Evolutionary conservation across 805 yeast genomes (phyloP).

Genomic region (Pichia thaimueangensis): DNA sequence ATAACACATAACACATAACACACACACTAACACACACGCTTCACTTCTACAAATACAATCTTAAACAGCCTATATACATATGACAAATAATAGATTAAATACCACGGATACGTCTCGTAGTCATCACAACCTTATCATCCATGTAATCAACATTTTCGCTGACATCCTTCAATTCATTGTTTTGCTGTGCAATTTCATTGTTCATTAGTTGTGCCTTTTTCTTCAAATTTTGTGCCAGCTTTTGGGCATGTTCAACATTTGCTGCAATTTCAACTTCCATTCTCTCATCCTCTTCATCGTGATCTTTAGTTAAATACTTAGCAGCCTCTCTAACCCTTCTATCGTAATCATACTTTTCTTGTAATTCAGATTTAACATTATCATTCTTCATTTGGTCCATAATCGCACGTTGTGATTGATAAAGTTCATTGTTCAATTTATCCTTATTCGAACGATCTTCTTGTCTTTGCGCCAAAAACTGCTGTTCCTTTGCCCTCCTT

Average conservation of each 20-base stretch:
- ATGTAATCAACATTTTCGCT: constrained; percentile 80
- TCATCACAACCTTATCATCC: constrained; percentile 60
- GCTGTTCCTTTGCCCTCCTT: constrained; percentile 65
- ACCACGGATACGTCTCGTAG: constrained; percentile 30
- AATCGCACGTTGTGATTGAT: constrained; percentile 24
- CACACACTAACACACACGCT: no score
- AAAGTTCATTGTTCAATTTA: constrained; percentile 21
- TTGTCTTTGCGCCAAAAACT: constrained; percentile 45
- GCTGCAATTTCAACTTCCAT: constrained; percentile 82
- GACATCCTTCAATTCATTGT: constrained; percentile 61
- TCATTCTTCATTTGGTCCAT: constrained; percentile 44
- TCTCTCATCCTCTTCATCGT: constrained; percentile 86
- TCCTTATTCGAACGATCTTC: constrained; percentile 28
- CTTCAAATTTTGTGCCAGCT: constrained; percentile 63
- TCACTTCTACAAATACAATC: no score
- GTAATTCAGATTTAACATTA: constrained; percentile 24
- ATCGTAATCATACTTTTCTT: constrained; percentile 45
- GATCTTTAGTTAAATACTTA: constrained; percentile 72
- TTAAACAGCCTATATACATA: no score
- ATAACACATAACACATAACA: no score
- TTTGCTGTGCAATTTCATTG: constrained; percentile 75
- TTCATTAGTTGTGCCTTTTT: constrained; percentile 67
- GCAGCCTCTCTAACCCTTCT: constrained; percentile 51
- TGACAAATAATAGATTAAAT: constrained; percentile 19
- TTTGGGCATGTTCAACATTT: constrained; percentile 73